Base-by-base conservation (phyloP, 257 asterid genomes). In the Buddleja alternifolia region DNA sequence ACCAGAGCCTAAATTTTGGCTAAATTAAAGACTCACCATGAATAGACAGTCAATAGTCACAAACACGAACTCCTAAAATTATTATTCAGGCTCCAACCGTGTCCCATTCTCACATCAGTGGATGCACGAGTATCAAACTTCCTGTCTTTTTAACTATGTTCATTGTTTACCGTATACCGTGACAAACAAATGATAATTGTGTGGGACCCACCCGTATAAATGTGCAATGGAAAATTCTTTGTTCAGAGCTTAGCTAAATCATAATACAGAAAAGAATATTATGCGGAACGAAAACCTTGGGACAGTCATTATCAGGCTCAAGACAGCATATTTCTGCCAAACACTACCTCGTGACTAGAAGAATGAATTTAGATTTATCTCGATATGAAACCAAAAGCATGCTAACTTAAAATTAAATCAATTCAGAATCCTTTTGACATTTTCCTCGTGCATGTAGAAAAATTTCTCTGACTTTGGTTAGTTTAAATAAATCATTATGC, bases 61-160 rank as follows among this genome's bases (percentile, higher is more conserved):
- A 6, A 29, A n/a, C n/a, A 44, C 51, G 11, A 44, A 66, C 63
- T 71, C 60, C 57, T 60, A 50, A 17, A 44, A 47, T 48, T 47
- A 17, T 4, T 44, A 37, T 48, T 19, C 61, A 46, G 1, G 14
- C 3, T 46, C 40, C 41, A n/a, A 45, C 56, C 2, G 44, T 40
- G 10, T 46, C 29, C 37, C 16, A 29, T n/a, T 4, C 16, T 32
- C 7, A 23, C 17, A 66, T 39, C 61, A 50, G 12, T 17, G 48
- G 60, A 24, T 39, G 23, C 10, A 4, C 17, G 10, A 54, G 41
- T 24, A 25, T 54, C 39, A 25, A 24, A 25, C 16, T 7, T 46
- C 16, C 58, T 37, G 51, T 37, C 36, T 4, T 5, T 3, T 55
- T 36, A 56, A 45, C 10, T 6, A 51, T 7, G 23, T 12, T 50